Evolutionary conservation across 139 green algal genomes (phyloP), one percentile per base, ranked within the genome.

Genomic region (Auxenochlorella protothecoides): DNA sequence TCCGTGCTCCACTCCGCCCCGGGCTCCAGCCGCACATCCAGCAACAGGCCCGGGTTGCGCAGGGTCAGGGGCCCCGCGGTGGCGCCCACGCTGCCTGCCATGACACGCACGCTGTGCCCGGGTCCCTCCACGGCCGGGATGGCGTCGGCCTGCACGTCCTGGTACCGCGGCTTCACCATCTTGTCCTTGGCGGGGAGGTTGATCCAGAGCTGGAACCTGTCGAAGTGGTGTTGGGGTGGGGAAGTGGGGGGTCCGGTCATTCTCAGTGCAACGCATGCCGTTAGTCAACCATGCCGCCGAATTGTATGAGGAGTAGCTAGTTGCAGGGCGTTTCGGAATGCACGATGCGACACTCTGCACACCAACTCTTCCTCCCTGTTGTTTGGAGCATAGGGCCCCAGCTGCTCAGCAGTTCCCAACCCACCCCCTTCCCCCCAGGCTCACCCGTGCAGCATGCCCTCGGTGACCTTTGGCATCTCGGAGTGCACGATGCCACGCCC

Each of bases 171-270:
- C 82, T 93, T 92, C 59, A 80, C 75, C 89, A 96, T 92, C 83
- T 97, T 96, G 78, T 96, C 81, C 75, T 91, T 91, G 15, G 77
- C 76, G 4, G 90, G 85, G 66, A 96, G 84, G 78, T 94, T 95
- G 74, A 94, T 90, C 89, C 90, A 96, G 61, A 97, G 81, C 86
- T 97, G 91, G 74, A 96, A 97, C 59, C 27, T 44, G 27, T 44
- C 27, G 27, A 44, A 44, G 27, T 44, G 27, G 27, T 44, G 27
- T 44, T 44, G 27, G 27, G 27, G 27, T 44, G 27, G 27, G 27
- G 27, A 44, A 44, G 27, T 44, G 27, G 27, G 27, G 27, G 27
- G 27, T 44, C 27, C 27, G 27, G 27, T 44, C 27, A 44, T 44
- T 44, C 27, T 44, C 27, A 44, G 27, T 44, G 27, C 27, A 44